Evolutionary conservation across 106 monocot species (phyloP), one percentile per base, ranked within the genome.

Genomic region (Phalaenopsis equestris): DNA sequence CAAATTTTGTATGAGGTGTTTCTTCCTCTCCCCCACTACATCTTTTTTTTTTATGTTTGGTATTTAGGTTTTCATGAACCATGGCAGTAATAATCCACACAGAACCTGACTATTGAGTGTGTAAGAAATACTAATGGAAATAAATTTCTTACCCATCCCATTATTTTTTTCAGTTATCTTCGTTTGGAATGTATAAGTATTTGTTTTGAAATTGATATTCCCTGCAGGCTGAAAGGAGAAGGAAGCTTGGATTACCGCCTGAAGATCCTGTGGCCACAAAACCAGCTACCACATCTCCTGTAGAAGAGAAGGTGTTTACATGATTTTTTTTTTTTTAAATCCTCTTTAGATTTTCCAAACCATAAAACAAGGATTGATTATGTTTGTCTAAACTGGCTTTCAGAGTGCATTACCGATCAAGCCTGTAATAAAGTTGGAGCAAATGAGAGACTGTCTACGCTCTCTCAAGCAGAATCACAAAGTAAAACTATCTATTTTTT

Each of bases 401-500:
- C 87, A 91, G 94, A 94, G 86, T 76, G 55, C 58, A n/a, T 84
- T 93, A 77, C 94, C 94, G 77, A 70, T 95, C 21, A 99, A 85
- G 77, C 93, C 94, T 76, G 92, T 84, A 55, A 93, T 91, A 57
- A 99, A 93, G 81, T 84, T 82, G n/a, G 98, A 99, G 47, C 88
- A 80, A 14, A 91, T 99, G 93, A 94, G 93, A 86, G 98, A 99
- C 65, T 93, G 91, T 77, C 82, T 99, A 39, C 89, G 98, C 39
- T 84, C 89, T 49, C 92, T 99, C 64, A 99, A 99, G 84, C 94
- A 92, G 16, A 86, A 75, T 75, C 88, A 99, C 82, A 92, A 90
- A 94, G 98, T 76, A 76, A 47, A 76, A 76, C 42, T 7, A 45
- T 24, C 30, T 9, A 48, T 7, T 76, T 76, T 17, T 49, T 42